These are phyloP conservation scores for Biscutella laevigata DNA, from an alignment of 441 rosid species.

Conservation along the genomic window DNA sequence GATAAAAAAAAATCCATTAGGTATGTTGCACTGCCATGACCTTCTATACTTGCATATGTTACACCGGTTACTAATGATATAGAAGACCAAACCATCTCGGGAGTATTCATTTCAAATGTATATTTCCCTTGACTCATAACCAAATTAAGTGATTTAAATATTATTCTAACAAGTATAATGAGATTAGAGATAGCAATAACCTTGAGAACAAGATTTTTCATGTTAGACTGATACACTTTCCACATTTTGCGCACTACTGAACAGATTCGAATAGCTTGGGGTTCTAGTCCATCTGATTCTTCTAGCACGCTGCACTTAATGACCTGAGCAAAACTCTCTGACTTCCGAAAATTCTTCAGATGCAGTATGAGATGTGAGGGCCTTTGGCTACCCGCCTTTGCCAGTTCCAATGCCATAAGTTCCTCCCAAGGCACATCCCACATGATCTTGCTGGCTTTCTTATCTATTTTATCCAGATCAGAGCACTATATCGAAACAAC, in stretches of 20 bases:
- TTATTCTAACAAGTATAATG: background rate
- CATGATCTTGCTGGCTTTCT: conserved; percentile 83
- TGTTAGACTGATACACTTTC: conserved; percentile 64
- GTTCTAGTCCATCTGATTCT: conserved; percentile 44
- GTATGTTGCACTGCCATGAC: background rate
- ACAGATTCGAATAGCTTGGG: conserved; percentile 84
- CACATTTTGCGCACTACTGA: conserved; percentile 75
- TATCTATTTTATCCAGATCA: conserved; percentile 71
- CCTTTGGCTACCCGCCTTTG: conserved; percentile 67
- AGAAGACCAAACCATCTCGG: background rate
- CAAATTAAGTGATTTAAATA: background rate
- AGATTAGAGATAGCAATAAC: conserved; percentile 28
- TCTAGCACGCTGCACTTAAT: conserved; percentile 72
- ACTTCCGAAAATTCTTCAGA: conserved; percentile 70
- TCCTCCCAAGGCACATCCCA: conserved; percentile 99
- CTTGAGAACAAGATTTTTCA: conserved; percentile 56
- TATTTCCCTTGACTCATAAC: background rate
- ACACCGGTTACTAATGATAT: background rate
- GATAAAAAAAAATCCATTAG: background rate
- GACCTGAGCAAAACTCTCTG: conserved; percentile 83
- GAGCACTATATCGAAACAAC: conserved; percentile 46
- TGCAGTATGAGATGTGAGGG: conserved; percentile 93
- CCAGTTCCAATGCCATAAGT: conserved; percentile 87
- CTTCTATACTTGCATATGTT: conserved; percentile 5
- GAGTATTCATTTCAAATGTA: background rate